Conservation (phyloP, 345 rosid species). For the Camelina sativa region DNA sequence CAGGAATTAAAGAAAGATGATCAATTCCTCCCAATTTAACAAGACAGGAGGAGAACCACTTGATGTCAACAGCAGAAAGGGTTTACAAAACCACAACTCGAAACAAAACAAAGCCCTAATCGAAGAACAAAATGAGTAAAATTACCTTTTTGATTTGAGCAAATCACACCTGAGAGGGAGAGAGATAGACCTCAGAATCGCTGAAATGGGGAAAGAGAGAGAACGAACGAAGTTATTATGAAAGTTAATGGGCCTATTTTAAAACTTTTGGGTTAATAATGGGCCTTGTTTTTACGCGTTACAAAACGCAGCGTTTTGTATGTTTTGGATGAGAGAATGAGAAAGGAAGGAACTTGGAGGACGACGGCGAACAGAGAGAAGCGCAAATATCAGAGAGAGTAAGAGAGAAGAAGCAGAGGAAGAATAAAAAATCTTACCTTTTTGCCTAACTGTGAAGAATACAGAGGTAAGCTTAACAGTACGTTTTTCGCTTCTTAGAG, state of each 20-base stretch:
- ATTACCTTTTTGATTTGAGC: slow-evolving; percentile 15
- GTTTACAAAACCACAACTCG: background rate
- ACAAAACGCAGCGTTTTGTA: slow-evolving; percentile 7
- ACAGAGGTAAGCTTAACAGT: slow-evolving; percentile 7
- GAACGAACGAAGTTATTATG: too few relatives aligned
- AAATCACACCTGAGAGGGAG: background rate
- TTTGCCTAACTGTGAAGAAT: slow-evolving; percentile 8
- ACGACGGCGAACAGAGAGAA: background rate
- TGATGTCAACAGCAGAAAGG: background rate
- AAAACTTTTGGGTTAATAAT: background rate
- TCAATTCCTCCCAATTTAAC: slow-evolving; percentile 7
- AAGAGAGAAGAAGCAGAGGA: background rate
- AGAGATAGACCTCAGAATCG: slow-evolving; percentile 1
- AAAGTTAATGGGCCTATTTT: background rate
- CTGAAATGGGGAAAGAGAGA: slow-evolving; percentile 11
- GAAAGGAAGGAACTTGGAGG: background rate
- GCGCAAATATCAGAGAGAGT: slow-evolving; percentile 16
- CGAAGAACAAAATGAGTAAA: background rate
- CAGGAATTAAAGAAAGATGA: background rate
- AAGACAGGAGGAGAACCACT: background rate
- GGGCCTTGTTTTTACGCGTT: slow-evolving; percentile 3
- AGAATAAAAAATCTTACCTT: background rate
- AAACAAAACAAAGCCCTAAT: background rate
- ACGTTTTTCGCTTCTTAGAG: background rate
- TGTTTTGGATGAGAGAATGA: slow-evolving; percentile 24